A percentile compares a stretch with the other conserved stretches of the same genome.
These are phyloP conservation scores for Thyridium curvatum DNA, from an alignment of 2,329 filamentous ascomycete species.

Conservation along the genomic window DNA sequence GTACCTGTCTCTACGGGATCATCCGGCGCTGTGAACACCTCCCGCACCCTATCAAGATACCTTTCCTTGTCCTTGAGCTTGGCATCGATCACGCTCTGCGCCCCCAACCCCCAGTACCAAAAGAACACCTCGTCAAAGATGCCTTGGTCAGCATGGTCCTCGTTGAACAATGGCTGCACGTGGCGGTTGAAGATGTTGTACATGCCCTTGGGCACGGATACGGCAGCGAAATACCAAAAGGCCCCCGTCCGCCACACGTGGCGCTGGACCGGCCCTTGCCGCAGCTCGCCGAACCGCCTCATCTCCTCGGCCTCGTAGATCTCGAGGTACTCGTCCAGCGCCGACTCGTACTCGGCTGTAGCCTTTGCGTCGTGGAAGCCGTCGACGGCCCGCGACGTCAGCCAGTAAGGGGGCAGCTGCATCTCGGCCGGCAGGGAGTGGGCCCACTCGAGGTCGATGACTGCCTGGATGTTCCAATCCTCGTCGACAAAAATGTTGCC, in stretches of 20 bases:
- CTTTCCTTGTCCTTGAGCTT: no score
- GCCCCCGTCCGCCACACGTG: constrained; percentile 4
- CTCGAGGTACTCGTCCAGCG: constrained; percentile 5
- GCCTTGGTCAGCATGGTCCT: no score
- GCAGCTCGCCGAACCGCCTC: constrained; percentile 1
- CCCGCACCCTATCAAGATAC: no score
- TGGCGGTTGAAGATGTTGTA: constrained; percentile 10
- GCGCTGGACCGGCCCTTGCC: constrained; percentile 1
- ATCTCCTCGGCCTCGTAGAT: constrained; percentile 8
- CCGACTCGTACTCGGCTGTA: constrained; percentile 1
- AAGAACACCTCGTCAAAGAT: no score
- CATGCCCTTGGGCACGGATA: constrained; percentile 12
- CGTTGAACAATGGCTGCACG: constrained; percentile 12
- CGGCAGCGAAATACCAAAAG: constrained; percentile 14
- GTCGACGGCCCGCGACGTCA: constrained; percentile 14
- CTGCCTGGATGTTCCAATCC: constrained; percentile 21
- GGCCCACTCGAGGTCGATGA: constrained; percentile 22
- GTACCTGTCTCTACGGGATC: no score
- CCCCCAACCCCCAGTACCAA: no score
- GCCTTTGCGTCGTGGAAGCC: no score
- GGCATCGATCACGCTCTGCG: no score
- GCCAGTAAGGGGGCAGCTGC: constrained; percentile 20
- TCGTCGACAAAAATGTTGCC: constrained; percentile 24
- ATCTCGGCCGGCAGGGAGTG: constrained; percentile 19
- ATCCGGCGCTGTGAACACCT: no score